phyloP scores from a whole-genome alignment of 352 stramenopile species.

The Globisporangium alternatum region DNA sequence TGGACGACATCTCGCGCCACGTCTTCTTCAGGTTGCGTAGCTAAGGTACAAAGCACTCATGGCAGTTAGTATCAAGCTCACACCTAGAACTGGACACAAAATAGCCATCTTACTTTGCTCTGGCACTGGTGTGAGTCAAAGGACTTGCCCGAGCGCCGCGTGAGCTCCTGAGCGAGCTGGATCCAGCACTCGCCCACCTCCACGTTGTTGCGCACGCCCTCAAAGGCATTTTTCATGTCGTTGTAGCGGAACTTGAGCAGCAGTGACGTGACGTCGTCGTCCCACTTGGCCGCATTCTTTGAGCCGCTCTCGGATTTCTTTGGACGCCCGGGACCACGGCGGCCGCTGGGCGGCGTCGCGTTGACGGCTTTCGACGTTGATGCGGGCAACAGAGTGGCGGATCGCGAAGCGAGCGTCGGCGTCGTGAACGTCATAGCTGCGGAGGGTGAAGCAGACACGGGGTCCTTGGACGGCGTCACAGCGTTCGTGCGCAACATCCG shows the following conservation, averaged over 20 bases:
- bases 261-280: conserved; percentile 13
- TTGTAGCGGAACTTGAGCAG: conserved; percentile 14
- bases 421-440: neutral
- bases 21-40: conserved; percentile 16
- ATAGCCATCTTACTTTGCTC: conserved; percentile 14
- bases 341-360: neutral
- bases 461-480: neutral
- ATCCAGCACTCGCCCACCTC: conserved; percentile 16
- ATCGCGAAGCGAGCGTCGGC: neutral
- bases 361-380: neutral
- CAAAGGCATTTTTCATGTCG: conserved; percentile 10
- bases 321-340: conserved; percentile 10
- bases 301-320: conserved; percentile 12
- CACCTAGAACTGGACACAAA: neutral
- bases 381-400: neutral
- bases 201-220: conserved; percentile 17
- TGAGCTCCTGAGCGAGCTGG: conserved; percentile 10
- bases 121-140: conserved; percentile 21
- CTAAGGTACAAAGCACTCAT: conserved; percentile 6
- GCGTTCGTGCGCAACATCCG: conserved; percentile 13
- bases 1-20: conserved; percentile 11
- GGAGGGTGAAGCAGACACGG: neutral
- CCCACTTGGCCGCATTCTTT: conserved; percentile 12
- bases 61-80: neutral
- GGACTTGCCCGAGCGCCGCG: conserved; percentile 4